A percentile compares a stretch with the other conserved stretches of the same genome.
phyloP scores from a whole-genome alignment of 208 protist genomes.

The Leptomonas pyrrhocoris region DNA sequence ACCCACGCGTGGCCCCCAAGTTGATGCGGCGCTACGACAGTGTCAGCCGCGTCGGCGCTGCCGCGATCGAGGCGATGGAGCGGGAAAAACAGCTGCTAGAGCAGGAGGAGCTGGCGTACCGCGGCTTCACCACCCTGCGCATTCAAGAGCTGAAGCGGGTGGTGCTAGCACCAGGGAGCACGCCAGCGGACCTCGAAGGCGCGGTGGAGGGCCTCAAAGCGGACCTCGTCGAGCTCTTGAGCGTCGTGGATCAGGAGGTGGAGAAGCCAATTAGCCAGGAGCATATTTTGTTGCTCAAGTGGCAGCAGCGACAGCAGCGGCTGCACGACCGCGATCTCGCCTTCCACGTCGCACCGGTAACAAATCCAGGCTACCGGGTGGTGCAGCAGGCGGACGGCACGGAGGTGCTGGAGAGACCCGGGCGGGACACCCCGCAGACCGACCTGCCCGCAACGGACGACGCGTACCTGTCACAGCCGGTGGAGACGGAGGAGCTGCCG shows the following conservation, averaged over 20 bases:
- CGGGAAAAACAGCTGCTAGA: slow-evolving; percentile 57
- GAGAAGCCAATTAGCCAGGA: slow-evolving; percentile 37
- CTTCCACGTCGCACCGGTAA: slow-evolving; percentile 17
- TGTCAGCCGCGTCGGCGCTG: slow-evolving; percentile 31
- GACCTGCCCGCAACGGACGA: slow-evolving; percentile 20
- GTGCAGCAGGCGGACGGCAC: slow-evolving; percentile 30
- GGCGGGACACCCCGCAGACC: slow-evolving; percentile 10
- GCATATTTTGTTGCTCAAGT: slow-evolving; percentile 35
- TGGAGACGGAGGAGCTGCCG: slow-evolving; percentile 36
- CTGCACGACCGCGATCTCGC: slow-evolving; percentile 25
- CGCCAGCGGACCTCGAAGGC: slow-evolving; percentile 27
- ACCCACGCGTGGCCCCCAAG: slow-evolving; percentile 49
- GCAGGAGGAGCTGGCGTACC: slow-evolving; percentile 59
- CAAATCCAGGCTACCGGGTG: slow-evolving; percentile 19
- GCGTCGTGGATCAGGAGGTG: slow-evolving; percentile 46
- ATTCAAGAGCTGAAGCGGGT: slow-evolving; percentile 52
- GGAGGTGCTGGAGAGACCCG: slow-evolving; percentile 29
- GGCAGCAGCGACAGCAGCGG: slow-evolving; percentile 40
- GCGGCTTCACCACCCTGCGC: slow-evolving; percentile 64
- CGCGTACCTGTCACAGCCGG: slow-evolving; percentile 22
- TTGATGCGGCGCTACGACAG: slow-evolving; percentile 59
- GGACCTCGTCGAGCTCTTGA: slow-evolving; percentile 34
- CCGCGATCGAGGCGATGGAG: slow-evolving; percentile 51
- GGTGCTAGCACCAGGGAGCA: slow-evolving; percentile 35
- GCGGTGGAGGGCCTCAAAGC: slow-evolving; percentile 39